Conservation (phyloP, 805 yeast species). For the Saccharomycopsis fermentans region DNA sequence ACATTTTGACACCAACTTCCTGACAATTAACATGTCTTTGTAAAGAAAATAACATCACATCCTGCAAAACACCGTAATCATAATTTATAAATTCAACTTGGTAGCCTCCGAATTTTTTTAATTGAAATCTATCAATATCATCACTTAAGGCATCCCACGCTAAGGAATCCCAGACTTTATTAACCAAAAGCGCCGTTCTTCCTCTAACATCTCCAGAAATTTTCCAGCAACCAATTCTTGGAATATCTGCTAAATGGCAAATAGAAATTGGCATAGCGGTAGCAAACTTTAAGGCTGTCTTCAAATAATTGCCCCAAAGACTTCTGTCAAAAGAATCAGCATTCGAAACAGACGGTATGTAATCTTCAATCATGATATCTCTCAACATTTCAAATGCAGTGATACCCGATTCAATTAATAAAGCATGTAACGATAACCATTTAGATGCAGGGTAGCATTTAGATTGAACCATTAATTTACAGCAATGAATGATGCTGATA, state of each 20-base stretch:
- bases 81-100: slow-evolving; percentile 55
- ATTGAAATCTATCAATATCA: slow-evolving; percentile 47
- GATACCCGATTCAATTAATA: slow-evolving; percentile 46
- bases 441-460: slow-evolving; percentile 54
- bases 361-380: slow-evolving; percentile 38
- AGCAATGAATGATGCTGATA: slow-evolving; percentile 34
- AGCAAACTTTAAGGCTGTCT: slow-evolving; percentile 45
- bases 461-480: slow-evolving; percentile 42
- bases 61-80: slow-evolving; percentile 52
- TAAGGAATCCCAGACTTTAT: slow-evolving; percentile 62
- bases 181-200: slow-evolving; percentile 44
- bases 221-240: slow-evolving; percentile 56
- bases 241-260: slow-evolving; percentile 62
- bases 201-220: slow-evolving; percentile 56
- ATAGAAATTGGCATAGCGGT: slow-evolving; percentile 59
- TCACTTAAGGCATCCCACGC: slow-evolving; percentile 53
- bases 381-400: slow-evolving; percentile 43
- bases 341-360: slow-evolving; percentile 42
- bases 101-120: slow-evolving; percentile 55
- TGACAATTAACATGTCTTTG: slow-evolving; percentile 57
- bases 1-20: slow-evolving; percentile 48
- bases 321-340: slow-evolving; percentile 46
- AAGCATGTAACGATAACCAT: slow-evolving; percentile 63
- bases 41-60: slow-evolving; percentile 55
- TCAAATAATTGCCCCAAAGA: slow-evolving; percentile 61